These are phyloP conservation scores for Porphyrellus cyaneotinctus DNA, from an alignment of 768 basidiomycete species.

Conservation along the genomic window DNA sequence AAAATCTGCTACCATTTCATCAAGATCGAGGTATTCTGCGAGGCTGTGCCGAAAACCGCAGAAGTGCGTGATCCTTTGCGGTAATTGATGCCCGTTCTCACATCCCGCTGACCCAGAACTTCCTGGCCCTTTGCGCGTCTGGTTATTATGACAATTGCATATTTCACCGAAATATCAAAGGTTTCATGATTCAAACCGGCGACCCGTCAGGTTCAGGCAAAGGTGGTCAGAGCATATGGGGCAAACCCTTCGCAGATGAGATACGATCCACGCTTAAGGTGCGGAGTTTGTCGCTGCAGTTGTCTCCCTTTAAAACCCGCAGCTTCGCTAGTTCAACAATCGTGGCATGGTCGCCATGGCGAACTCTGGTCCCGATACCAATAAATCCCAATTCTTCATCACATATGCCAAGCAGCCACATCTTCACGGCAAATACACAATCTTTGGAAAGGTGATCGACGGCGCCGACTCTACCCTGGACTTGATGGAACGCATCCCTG, in stretches of 20 bases:
- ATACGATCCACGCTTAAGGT: conserved; percentile 93
- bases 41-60: conserved; percentile 91
- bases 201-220: conserved; percentile 90
- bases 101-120: conserved; percentile 62
- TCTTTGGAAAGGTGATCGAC: conserved; percentile 97
- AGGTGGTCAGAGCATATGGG: conserved; percentile 97
- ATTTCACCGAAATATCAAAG: conserved; percentile 93
- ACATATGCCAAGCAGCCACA: conserved; percentile 92
- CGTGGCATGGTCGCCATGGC: conserved; percentile 98
- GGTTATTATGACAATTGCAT: conserved; percentile 80
- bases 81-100: neutral
- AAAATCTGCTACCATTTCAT: neutral
- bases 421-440: conserved; percentile 91
- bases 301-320: neutral
- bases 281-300: conserved; percentile 6
- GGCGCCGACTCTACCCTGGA: conserved; percentile 93
- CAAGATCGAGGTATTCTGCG: conserved; percentile 97
- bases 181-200: conserved; percentile 94
- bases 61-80: conserved; percentile 53
- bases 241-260: conserved; percentile 87
- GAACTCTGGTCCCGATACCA: conserved; percentile 90
- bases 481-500: conserved; percentile 88
- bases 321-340: conserved; percentile 74
- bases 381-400: conserved; percentile 89
- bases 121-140: conserved; percentile 89